Base-by-base conservation (phyloP, 2,329 filamentous ascomycete genomes). In the Fusarium sp. region DNA sequence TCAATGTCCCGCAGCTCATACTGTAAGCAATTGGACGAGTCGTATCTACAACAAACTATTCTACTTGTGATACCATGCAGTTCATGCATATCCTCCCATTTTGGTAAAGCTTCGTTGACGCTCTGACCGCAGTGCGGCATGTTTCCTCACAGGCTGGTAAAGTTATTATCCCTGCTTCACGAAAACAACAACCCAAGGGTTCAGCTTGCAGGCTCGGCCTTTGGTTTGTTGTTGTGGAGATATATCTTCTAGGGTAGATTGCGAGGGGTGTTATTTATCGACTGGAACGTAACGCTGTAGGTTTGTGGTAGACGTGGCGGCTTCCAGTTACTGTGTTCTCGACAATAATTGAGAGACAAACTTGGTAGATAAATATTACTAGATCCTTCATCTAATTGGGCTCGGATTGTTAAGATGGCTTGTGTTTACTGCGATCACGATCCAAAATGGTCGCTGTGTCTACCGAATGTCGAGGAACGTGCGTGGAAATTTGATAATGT, bases 101-200 rank as follows among this genome's bases (percentile, higher is more conserved):
- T 36, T 19, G 34, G 47, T 19, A 45, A 50, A 30, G 34, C 17
- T 49, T 59, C 14, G 44, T 47, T 48, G 48, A 28, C 47, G 65
- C 61, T 66, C 49, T 51, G 65, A 46, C 56, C 61, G 21, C 47
- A 49, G 15, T 21, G 51, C 42, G 65, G 64, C 21, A 42, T 65
- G 59, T 49, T 54, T 43, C 19, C 39, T 23, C 30, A 7, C 30
- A 48, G 14, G 24, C 12, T 52, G 32, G 36, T 53, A 32, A 54
- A 66, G 65, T 44, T 28, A 26, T 54, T 21, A 66, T 50, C 65
- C 60, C 34, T 66, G 65, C 32, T 28, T 9, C 17, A 39, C 38
- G 38, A 34, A 21, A 34, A 39, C 15, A 42, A 23, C 6, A 26
- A 3, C 11, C 28, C 43, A 48, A 56, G 36, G 28, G 24, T 55